Evolutionary conservation across 495 filamentous ascomycete species (phyloP).

Genomic region (Trichoderma asperelloides): DNA sequence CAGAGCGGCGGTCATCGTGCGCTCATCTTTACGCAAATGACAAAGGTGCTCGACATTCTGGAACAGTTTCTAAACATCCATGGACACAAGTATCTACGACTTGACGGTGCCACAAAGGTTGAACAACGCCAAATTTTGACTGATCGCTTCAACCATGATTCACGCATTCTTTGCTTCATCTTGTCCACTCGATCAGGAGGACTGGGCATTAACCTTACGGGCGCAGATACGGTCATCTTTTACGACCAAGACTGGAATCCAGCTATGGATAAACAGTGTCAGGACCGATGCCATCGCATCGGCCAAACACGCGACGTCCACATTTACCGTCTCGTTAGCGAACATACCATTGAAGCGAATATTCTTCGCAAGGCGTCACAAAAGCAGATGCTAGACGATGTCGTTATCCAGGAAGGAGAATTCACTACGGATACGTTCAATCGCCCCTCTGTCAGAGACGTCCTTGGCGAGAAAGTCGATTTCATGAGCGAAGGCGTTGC

Average conservation of each 20-base stretch:
- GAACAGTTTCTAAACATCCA: constrained; percentile 98
- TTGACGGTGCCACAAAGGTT: constrained; percentile 90
- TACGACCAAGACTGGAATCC: constrained; percentile 99
- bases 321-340: constrained; percentile 93
- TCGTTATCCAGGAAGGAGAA: constrained; percentile 96
- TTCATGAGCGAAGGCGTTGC: constrained; percentile 50
- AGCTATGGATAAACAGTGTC: constrained; percentile 99
- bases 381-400: constrained; percentile 94
- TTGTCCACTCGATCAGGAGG: constrained; percentile 91
- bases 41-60: constrained; percentile 92
- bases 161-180: constrained; percentile 88
- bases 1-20: constrained; percentile 88
- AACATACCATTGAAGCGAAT: constrained; percentile 98
- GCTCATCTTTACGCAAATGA: constrained; percentile 99
- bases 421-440: constrained; percentile 98
- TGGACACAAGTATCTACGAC: constrained; percentile 88
- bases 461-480: constrained; percentile 51
- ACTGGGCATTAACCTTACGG: constrained; percentile 91
- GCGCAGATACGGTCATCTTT: constrained; percentile 97
- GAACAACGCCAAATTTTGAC: constrained; percentile 94
- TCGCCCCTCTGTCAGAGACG: constrained; percentile 62
- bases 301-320: constrained; percentile 97
- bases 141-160: constrained; percentile 93
- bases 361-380: constrained; percentile 94
- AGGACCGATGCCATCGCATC: constrained; percentile 95